Base-by-base conservation (phyloP, 495 filamentous ascomycete genomes). In the Penicillium subrubescens region DNA sequence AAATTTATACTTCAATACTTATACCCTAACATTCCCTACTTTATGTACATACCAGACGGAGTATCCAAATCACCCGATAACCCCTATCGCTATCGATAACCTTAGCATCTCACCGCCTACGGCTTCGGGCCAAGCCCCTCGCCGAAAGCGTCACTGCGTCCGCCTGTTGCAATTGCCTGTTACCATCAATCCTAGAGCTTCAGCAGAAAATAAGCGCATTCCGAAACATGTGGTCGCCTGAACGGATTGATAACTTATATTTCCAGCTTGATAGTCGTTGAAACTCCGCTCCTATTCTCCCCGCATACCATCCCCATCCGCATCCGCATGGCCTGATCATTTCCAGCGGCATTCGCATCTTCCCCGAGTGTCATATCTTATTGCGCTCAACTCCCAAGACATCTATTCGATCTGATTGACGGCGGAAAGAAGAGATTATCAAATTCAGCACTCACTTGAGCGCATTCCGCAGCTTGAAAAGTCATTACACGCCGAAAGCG, bases 31-130 rank as follows among this genome's bases (percentile, higher is more conserved):
- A 37, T 37, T 12, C 35, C 35, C 10, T 14, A 12, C 35, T 37
- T 37, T 37, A 12, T 37, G 35, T 37, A 37, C 14, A 41, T 41
- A 41, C 37, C 37, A 11, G 37, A 5, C 37, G 37, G 37, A 41
- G 46, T 59, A 12, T 25, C 25, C 31, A 19, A 29, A 51, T 54
- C 51, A 54, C 51, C 25, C 14, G 48, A 25, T 19, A 31, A 14
- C 17, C 29, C 3, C 51, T 73, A 71, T 71, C 69, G 71, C 51
- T 73, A 71, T 71, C 69, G 71, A 73, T 73, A 73, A 73, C 48
- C 23, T 37, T 37, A 56, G 23, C 33, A 3, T 8, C 37, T 61
- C 53, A 71, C 71, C 71, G 71, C 69, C 71, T 65, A 33, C 68
- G 44, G 10, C 39, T 60, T 65, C 59, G 12, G 34, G 67, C 7